phyloP scores from a whole-genome alignment of 257 asterid genomes.

The Gentiana macrophylla region DNA sequence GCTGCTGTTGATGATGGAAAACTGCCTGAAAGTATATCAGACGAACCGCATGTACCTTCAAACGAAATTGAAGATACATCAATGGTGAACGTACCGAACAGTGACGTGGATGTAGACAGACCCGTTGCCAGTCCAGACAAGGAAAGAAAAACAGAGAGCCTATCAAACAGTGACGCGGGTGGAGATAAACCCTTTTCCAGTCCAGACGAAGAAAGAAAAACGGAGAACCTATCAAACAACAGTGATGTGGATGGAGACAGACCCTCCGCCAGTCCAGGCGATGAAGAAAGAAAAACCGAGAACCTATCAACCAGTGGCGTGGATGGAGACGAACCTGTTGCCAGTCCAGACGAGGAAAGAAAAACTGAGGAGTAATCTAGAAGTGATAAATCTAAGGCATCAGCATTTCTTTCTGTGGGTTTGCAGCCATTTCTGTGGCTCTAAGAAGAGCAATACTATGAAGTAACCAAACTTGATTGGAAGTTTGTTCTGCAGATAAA shows the following conservation, averaged over 20 bases:
- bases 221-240: conserved; percentile 1
- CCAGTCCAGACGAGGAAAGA: conserved; percentile 2
- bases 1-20: conserved; percentile 20
- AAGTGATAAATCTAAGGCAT: neutral
- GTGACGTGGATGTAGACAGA: conserved; percentile 4
- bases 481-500: no score
- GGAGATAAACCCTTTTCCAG: neutral
- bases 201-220: conserved; percentile 4
- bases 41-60: conserved; percentile 20
- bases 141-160: conserved; percentile 9
- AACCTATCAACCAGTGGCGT: conserved; percentile 5
- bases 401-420: neutral
- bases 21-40: conserved; percentile 9
- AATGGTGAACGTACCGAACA: conserved; percentile 5
- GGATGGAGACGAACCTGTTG: conserved; percentile 1
- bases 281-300: conserved; percentile 5
- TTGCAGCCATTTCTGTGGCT: neutral
- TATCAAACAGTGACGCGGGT: conserved; percentile 1
- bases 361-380: conserved; percentile 4
- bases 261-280: neutral
- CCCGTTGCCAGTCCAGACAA: neutral
- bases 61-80: conserved; percentile 16
- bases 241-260: neutral
- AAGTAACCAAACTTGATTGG: neutral
- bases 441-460: neutral